Evolutionary conservation across 148 eudicot genomes (phyloP).

Genomic region (Tetragonia tetragonoides): DNA sequence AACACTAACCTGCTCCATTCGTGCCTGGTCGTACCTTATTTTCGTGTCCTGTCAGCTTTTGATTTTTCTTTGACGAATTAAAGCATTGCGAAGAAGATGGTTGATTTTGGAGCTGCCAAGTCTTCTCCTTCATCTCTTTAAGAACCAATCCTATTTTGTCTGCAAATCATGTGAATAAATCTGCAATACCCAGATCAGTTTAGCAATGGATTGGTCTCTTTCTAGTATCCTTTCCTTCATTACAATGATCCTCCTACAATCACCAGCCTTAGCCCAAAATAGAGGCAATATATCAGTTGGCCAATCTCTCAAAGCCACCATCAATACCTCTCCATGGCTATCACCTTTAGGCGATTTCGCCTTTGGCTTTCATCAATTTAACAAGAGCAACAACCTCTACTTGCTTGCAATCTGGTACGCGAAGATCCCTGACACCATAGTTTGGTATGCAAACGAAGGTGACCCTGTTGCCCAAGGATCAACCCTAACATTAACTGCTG

Average conservation of each 20-base stretch:
- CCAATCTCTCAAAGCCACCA: slow-evolving; percentile 26
- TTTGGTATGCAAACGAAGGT: slow-evolving; percentile 39
- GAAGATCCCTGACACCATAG: slow-evolving; percentile 43
- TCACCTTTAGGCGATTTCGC: slow-evolving; percentile 52
- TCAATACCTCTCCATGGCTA: slow-evolving; percentile 30
- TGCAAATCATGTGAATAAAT: too few relatives aligned
- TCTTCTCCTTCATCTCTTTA: too few relatives aligned
- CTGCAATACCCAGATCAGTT: too few relatives aligned
- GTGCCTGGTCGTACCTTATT: too few relatives aligned
- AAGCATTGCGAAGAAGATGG: too few relatives aligned
- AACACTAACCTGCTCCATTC: too few relatives aligned
- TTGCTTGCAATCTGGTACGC: slow-evolving; percentile 49
- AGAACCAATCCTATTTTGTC: too few relatives aligned
- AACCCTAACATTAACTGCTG: slow-evolving; percentile 23
- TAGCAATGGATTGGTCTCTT: neutral
- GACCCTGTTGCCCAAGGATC: slow-evolving; percentile 30
- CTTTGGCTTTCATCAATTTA: slow-evolving; percentile 36
- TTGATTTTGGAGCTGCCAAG: too few relatives aligned
- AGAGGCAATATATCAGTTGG: neutral
- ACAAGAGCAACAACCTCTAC: slow-evolving; percentile 20
- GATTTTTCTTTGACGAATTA: too few relatives aligned
- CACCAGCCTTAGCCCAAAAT: neutral
- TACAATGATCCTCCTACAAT: slow-evolving; percentile 9
- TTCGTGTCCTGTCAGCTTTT: too few relatives aligned
- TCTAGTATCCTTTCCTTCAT: neutral